phyloP scores from a whole-genome alignment of 2,329 filamentous ascomycete genomes.

The Elsinoe fawcettii region DNA sequence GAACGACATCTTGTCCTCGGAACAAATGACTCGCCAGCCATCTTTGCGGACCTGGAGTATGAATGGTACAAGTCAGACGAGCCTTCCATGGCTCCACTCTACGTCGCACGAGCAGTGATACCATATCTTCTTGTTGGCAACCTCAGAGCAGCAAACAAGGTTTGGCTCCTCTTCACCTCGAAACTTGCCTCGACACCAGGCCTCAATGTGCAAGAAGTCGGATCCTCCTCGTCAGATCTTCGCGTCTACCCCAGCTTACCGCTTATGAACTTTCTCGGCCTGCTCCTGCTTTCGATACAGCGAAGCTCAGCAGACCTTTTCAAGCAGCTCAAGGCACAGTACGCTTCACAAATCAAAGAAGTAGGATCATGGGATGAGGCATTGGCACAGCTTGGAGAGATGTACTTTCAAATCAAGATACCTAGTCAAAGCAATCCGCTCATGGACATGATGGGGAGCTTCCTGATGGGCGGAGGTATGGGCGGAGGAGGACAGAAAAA shows the following conservation, averaged over 20 bases:
- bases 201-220: slow-evolving; percentile 74
- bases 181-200: slow-evolving; percentile 53
- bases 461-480: slow-evolving; percentile 71
- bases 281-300: slow-evolving; percentile 77
- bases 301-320: slow-evolving; percentile 71
- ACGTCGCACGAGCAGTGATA: slow-evolving; percentile 76
- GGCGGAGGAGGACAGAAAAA: slow-evolving; percentile 30
- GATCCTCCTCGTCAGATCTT: slow-evolving; percentile 59
- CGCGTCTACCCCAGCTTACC: slow-evolving; percentile 84
- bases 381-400: slow-evolving; percentile 80
- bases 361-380: slow-evolving; percentile 64
- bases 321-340: slow-evolving; percentile 73
- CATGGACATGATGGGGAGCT: slow-evolving; percentile 95
- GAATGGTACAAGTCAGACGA: slow-evolving; percentile 88
- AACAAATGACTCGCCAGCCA: slow-evolving; percentile 76
- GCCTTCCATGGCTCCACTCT: slow-evolving; percentile 76
- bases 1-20: slow-evolving; percentile 84
- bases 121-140: slow-evolving; percentile 90
- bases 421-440: slow-evolving; percentile 85
- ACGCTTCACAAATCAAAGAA: slow-evolving; percentile 70
- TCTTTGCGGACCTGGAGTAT: slow-evolving; percentile 78
- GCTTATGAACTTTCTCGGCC: slow-evolving; percentile 86
- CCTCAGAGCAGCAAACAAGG: slow-evolving; percentile 76
- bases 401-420: slow-evolving; percentile 90
- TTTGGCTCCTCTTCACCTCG: slow-evolving; percentile 67